Evolutionary conservation across 495 filamentous ascomycete genomes (phyloP).

Genomic region (Aspergillus leporis): DNA sequence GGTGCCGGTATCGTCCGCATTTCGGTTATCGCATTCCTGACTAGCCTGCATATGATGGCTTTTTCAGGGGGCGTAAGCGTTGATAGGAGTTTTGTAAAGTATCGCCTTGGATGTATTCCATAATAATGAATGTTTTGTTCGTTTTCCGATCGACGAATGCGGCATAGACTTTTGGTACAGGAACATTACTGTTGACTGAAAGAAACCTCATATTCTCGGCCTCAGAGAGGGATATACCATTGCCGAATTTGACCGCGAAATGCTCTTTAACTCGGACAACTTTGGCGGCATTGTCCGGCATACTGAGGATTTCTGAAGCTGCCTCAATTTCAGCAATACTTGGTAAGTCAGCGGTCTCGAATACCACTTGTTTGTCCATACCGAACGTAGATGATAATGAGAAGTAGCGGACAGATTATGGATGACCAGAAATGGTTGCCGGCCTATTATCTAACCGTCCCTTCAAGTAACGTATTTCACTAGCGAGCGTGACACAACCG

Average conservation of each 20-base stretch:
- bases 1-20: slow-evolving; percentile 9
- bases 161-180: slow-evolving; percentile 23
- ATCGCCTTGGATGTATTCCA: slow-evolving; percentile 22
- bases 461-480: too few relatives aligned
- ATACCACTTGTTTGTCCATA: too few relatives aligned
- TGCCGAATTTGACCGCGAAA: slow-evolving; percentile 23
- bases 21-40: slow-evolving; percentile 19
- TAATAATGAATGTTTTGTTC: slow-evolving; percentile 22
- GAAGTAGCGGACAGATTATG: too few relatives aligned
- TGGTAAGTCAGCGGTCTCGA: slow-evolving; percentile 10
- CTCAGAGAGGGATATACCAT: slow-evolving; percentile 15
- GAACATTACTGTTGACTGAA: slow-evolving; percentile 21
- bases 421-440: too few relatives aligned
- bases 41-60: slow-evolving; percentile 12
- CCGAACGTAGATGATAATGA: too few relatives aligned
- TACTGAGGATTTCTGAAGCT: slow-evolving; percentile 18
- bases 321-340: slow-evolving; percentile 24
- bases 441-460: too few relatives aligned
- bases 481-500: too few relatives aligned
- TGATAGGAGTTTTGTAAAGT: slow-evolving; percentile 16
- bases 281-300: slow-evolving; percentile 17
- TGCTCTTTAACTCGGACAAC: slow-evolving; percentile 22
- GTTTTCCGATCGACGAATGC: slow-evolving; percentile 22
- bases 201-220: slow-evolving; percentile 27
- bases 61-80: slow-evolving; percentile 11